A percentile compares a stretch with the other conserved stretches of the same genome.
Conservation (phyloP, 1,284 basidiomycete species). For the Filobasidium uniguttulatum region DNA sequence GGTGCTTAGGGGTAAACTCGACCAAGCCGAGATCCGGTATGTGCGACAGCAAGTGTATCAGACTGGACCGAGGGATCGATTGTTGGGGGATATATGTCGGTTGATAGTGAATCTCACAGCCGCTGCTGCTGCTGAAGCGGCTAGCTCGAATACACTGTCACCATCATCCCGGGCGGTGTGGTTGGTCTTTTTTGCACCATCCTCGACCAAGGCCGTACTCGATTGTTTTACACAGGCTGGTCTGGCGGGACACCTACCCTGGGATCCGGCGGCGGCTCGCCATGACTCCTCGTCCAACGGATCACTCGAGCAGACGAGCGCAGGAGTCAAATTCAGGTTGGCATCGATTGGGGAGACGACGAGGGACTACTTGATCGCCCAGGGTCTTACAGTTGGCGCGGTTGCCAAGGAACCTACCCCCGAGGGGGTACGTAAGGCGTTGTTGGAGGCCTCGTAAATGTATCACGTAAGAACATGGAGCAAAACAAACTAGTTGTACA, state of each 20-base stretch:
- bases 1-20: constrained; percentile 4
- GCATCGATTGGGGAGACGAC: constrained; percentile 33
- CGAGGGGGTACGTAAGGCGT: background rate
- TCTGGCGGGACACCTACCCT: background rate
- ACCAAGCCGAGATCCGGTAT: background rate
- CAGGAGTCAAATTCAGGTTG: constrained; percentile 11
- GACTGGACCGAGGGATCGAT: constrained; percentile 1
- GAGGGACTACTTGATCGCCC: constrained; percentile 15
- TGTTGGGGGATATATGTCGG: background rate
- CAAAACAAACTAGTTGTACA: no score
- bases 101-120: background rate
- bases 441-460: background rate
- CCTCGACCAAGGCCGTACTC: constrained; percentile 23
- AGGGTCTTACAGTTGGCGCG: constrained; percentile 21
- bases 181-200: constrained; percentile 33
- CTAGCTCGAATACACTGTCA: background rate
- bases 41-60: constrained; percentile 3
- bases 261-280: no score
- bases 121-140: background rate
- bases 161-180: constrained; percentile 17
- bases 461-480: background rate
- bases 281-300: no score
- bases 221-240: background rate
- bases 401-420: constrained; percentile 28
- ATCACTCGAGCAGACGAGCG: no score